Evolutionary conservation across 139 green algal species (phyloP).

Genomic region (Auxenochlorella pyrenoidosa): DNA sequence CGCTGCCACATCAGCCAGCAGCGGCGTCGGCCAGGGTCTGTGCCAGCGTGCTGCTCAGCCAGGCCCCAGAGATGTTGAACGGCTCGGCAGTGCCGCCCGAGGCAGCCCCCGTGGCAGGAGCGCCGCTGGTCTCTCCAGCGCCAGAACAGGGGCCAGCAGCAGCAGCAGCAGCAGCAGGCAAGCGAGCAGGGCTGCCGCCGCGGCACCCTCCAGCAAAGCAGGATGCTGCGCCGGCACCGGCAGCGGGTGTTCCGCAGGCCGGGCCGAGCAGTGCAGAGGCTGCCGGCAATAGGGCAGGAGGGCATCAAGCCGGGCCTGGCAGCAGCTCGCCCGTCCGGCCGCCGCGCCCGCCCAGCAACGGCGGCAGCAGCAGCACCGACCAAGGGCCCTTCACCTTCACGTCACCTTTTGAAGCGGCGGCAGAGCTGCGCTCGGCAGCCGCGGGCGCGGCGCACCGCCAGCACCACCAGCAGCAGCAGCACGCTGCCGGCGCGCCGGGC

Average conservation of each 20-base stretch:
- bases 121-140: neutral
- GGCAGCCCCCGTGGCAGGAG: neutral
- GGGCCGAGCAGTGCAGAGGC: neutral
- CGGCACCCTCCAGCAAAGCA: neutral
- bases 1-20: neutral
- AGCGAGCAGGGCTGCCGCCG: neutral
- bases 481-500: neutral
- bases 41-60: neutral
- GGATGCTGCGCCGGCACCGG: neutral
- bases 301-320: neutral
- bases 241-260: neutral
- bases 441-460: neutral
- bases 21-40: neutral
- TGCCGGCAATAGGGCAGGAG: neutral
- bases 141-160: neutral
- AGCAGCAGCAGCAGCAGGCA: neutral
- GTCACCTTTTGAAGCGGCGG: neutral
- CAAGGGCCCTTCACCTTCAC: conserved; percentile 7
- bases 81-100: neutral
- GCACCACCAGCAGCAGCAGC: neutral
- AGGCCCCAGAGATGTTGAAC: neutral
- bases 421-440: conserved; percentile 2
- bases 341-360: neutral
- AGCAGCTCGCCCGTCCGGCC: neutral
- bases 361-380: neutral